A percentile compares a stretch with the other conserved stretches of the same genome.
Evolutionary conservation across 1,284 basidiomycete species (phyloP).

Genomic region (Ceratobasidium sp.): DNA sequence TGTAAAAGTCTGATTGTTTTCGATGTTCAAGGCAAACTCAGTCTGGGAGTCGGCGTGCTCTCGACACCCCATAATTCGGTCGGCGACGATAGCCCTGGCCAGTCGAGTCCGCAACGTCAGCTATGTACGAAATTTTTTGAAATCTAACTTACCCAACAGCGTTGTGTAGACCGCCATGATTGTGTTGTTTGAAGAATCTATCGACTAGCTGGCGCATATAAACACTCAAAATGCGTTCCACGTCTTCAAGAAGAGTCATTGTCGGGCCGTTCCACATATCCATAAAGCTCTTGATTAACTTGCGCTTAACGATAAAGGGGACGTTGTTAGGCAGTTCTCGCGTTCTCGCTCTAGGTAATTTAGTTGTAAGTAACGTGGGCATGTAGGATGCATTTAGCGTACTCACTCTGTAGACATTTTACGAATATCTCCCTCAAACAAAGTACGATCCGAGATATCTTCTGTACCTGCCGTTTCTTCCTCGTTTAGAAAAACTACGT

Average conservation of each 20-base stretch:
- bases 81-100: conserved; percentile 19
- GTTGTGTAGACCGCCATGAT: conserved; percentile 63
- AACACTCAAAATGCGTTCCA: conserved; percentile 56
- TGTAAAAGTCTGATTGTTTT: conserved; percentile 37
- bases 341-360: conserved; percentile 49
- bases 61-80: conserved; percentile 15
- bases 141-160: conserved; percentile 67
- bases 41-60: conserved; percentile 31
- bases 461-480: conserved; percentile 16
- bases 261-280: conserved; percentile 58
- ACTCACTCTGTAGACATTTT: conserved; percentile 53
- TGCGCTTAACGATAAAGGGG: conserved; percentile 53
- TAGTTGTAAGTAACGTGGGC: neutral
- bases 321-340: conserved; percentile 55
- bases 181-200: conserved; percentile 63
- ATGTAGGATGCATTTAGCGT: neutral
- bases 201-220: conserved; percentile 60
- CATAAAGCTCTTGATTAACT: conserved; percentile 50
- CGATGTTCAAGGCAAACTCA: conserved; percentile 9
- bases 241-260: conserved; percentile 60
- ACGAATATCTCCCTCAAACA: conserved; percentile 53
- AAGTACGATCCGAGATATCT: neutral
- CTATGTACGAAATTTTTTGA: too few relatives aligned
- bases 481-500: conserved; percentile 7
- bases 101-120: too few relatives aligned